Evolutionary conservation across 371 early-diverging fungal species (phyloP), one percentile per base, ranked within the genome.

Genomic region (Apophysomyces elegans): DNA sequence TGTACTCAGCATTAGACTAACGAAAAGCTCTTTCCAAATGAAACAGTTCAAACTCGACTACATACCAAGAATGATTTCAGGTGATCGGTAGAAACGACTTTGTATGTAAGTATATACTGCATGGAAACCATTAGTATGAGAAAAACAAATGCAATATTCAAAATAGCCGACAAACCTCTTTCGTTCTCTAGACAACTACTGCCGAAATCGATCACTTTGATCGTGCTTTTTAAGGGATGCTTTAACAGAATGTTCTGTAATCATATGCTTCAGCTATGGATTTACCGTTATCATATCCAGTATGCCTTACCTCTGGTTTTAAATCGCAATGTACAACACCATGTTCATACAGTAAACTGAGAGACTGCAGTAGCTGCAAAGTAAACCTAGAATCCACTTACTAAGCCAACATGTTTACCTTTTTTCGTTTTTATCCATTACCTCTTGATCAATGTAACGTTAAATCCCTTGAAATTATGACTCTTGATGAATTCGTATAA

Each of bases 291-390:
- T 21, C 21, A 21, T 5, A 18, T 0, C 21, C 16, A 18, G 2
- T 35, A 21, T 47, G 37, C 13, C 37, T 26, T 80, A 91, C 92
- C 88, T 99, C 99, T 7, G 99, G 99, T 67, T 99, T 99, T 62
- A 99, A 80, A 78, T 99, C 99, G 69, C 99, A 96, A 71, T 99
- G 99, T n/a, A 98, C 91, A 57, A 99, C 95, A 43, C 88, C 83
- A 59, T 92, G 84, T 32, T 80, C 70, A 38, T 80, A 72, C 66
- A 99, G 76, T n/a, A 96, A 66, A 43, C 83, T 75, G 45, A 99
- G 73, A 14, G 95, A 91, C 59, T 92, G 85, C 46, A 99, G 80
- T 43, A 99, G 78, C 72, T 99, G 99, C 2, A 78, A 74, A 4
- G 95, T 83, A 39, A 99, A 92, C 37, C 91, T 85, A 61, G 32